Evolutionary conservation across 352 stramenopile species (phyloP).

Genomic region (Globisporangium rhizosaccharum): DNA sequence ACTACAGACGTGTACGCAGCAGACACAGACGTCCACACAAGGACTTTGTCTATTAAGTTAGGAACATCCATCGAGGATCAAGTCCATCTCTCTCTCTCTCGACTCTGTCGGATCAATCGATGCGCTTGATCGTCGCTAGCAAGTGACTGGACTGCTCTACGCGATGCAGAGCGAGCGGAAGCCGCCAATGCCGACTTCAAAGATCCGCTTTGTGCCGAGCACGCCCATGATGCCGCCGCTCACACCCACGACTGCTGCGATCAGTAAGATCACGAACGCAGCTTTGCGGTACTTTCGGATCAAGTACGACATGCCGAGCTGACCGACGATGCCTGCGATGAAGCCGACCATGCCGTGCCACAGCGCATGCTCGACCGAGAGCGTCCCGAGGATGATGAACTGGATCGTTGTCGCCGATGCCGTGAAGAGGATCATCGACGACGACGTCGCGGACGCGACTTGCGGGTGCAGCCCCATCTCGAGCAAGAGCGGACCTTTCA

Average conservation of each 20-base stretch:
- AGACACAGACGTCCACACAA: too few species aligned
- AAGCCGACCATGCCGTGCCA: constrained; percentile 92
- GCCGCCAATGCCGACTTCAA: constrained; percentile 53
- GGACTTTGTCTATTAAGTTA: too few species aligned
- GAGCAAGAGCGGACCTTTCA: constrained; percentile 86
- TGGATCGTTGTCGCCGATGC: constrained; percentile 93
- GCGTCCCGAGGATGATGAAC: constrained; percentile 93
- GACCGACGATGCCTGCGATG: constrained; percentile 85
- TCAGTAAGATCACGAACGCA: constrained; percentile 74
- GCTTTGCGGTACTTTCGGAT: constrained; percentile 89
- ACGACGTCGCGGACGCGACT: constrained; percentile 85
- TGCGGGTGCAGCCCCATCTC: constrained; percentile 87
- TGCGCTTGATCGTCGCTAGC: background rate
- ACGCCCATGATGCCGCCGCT: constrained; percentile 73
- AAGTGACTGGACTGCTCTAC: background rate
- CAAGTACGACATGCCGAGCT: constrained; percentile 89
- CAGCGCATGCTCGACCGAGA: constrained; percentile 88
- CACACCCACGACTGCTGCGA: constrained; percentile 64
- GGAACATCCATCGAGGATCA: too few species aligned
- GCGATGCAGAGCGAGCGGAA: constrained; percentile 65
- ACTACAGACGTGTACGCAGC: too few species aligned
- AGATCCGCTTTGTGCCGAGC: constrained; percentile 49
- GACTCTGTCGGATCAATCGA: background rate
- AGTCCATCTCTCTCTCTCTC: background rate
- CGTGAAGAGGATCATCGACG: constrained; percentile 92